Conservation (phyloP, 2,329 filamentous ascomycete species). For the Penicillium rolfsii region DNA sequence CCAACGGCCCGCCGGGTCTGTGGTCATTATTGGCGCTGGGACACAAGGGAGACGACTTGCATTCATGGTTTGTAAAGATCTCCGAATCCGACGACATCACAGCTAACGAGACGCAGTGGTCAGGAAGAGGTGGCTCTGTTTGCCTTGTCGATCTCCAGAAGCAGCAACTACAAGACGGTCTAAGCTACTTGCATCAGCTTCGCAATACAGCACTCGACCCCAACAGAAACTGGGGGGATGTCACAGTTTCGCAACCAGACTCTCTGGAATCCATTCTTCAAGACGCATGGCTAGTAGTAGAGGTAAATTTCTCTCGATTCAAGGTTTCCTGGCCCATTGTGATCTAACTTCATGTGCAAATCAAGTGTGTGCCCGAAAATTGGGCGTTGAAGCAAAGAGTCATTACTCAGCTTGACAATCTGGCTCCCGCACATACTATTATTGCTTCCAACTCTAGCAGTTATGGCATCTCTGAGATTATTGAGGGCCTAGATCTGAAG, state of each 20-base stretch:
- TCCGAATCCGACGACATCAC: background rate
- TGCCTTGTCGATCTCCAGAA: constrained; percentile 37
- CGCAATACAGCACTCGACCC: constrained; percentile 17
- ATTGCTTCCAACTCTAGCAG: constrained; percentile 55
- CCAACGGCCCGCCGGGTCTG: constrained; percentile 3
- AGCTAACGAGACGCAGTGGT: constrained; percentile 33
- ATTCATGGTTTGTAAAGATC: constrained; percentile 39
- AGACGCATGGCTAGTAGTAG: constrained; percentile 43
- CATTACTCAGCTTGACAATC: constrained; percentile 45
- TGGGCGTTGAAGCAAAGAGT: constrained; percentile 48
- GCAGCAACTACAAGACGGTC: constrained; percentile 33
- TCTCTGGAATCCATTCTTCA: constrained; percentile 27
- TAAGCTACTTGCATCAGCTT: constrained; percentile 35
- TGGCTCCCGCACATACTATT: constrained; percentile 42
- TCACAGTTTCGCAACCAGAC: constrained; percentile 27
- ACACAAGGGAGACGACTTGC: constrained; percentile 43
- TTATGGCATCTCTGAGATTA: constrained; percentile 50
- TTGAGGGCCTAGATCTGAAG: constrained; percentile 41
- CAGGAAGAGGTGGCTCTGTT: constrained; percentile 37
- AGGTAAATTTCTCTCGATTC: constrained; percentile 28
- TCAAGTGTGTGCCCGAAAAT: constrained; percentile 51
- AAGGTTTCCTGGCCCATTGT: background rate
- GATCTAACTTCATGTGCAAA: constrained; percentile 2
- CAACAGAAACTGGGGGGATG: constrained; percentile 27
- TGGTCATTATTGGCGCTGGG: constrained; percentile 35